Evolutionary conservation across 257 asterid genomes (phyloP), one percentile per base, ranked within the genome.

Genomic region (Avicennia marina): DNA sequence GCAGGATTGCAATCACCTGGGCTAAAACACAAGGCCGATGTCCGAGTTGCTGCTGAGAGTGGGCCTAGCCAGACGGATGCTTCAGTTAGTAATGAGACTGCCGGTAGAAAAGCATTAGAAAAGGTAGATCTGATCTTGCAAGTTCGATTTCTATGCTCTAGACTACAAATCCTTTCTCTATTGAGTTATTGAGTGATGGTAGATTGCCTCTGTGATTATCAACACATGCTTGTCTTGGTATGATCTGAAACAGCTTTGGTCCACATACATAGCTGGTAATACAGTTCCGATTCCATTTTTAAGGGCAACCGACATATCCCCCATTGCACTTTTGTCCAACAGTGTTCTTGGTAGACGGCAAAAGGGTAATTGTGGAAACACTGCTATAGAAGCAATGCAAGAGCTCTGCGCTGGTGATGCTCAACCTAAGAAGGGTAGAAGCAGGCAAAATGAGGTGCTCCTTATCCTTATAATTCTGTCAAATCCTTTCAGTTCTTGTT

Each of bases 221-320:
- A n/a, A n/a, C n/a, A n/a, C n/a, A n/a, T n/a, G n/a, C n/a, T n/a
- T n/a, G n/a, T 41, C 50, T 63, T 46, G 61, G 56, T 41, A 31
- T 20, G 19, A 29, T 68, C 34, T 50, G 19, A 42, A 21, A 74
- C 79, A 91, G 98, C 88, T 93, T 19, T 79, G 95, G 85, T 93
- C 98, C 65, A 93, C 89, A 77, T 93, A 93, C 75, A 84, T 95
- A 5, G 98, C 97, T 44, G 98, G 98, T 38, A 93, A 83, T 66
- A 93, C 96, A 7, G 97, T 89, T 42, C 97, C 98, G 4, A 84
- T 88, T 47, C 98, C 98, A 31, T 93, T 86, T 60, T 72, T 93
- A 51, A 76, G 91, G 78, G 95, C 98, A 52, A 88, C 95, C 0
- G 97, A 88, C 48, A 89, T 93, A 72, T 93, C 97, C 5, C 98